phyloP scores from a whole-genome alignment of 2,329 filamentous ascomycete species.

The Passalora sequoiae region DNA sequence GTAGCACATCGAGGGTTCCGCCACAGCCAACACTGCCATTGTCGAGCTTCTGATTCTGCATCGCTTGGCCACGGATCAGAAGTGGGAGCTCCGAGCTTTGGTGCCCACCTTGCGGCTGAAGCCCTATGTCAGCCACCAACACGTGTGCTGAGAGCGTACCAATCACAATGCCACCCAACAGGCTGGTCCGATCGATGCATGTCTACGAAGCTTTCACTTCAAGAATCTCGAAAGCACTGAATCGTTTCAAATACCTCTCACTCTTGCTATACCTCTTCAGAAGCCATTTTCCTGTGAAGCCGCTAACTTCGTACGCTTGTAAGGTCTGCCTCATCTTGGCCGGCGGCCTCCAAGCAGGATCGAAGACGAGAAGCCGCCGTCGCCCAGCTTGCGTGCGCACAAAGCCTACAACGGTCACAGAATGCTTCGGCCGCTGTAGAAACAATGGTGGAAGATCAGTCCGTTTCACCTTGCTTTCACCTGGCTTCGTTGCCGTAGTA shows the following conservation, averaged over 20 bases:
- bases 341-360: conserved; percentile 73
- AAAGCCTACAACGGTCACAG: conserved; percentile 80
- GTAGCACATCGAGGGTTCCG: conserved; percentile 9
- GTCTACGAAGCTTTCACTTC: too few relatives aligned
- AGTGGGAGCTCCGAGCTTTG: too few relatives aligned
- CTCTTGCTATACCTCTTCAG: conserved; percentile 69
- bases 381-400: conserved; percentile 63
- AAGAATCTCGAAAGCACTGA: conserved; percentile 67
- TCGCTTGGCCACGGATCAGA: too few relatives aligned
- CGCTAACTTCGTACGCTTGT: conserved; percentile 40
- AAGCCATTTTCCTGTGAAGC: conserved; percentile 17
- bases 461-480: conserved; percentile 54
- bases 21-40: too few relatives aligned
- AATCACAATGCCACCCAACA: too few relatives aligned
- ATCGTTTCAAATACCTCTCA: conserved; percentile 61
- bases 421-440: conserved; percentile 84
- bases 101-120: background rate
- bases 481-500: conserved; percentile 33
- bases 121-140: too few relatives aligned
- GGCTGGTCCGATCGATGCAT: too few relatives aligned
- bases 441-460: conserved; percentile 78
- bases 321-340: conserved; percentile 51
- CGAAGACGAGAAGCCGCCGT: conserved; percentile 73
- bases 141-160: background rate
- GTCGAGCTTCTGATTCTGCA: too few relatives aligned